Evolutionary conservation across 1,284 basidiomycete species (phyloP).

Genomic region (Kalmanozyma brasiliensis): DNA sequence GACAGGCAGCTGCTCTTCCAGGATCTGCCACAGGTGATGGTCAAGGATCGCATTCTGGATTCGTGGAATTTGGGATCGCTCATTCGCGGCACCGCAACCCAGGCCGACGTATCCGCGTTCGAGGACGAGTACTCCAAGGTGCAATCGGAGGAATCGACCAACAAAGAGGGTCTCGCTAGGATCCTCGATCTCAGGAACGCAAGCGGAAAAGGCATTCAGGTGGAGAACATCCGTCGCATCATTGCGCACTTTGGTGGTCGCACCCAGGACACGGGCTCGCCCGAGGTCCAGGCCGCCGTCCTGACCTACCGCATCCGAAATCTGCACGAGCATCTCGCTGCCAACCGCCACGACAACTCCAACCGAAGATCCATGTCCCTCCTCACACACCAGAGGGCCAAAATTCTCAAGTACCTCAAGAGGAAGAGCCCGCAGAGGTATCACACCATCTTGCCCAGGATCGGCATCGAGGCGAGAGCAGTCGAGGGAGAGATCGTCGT

Average conservation of each 20-base stretch:
- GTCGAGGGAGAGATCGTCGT: conserved; percentile 85
- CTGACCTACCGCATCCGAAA: conserved; percentile 86
- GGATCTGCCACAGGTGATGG: conserved; percentile 61
- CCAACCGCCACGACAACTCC: conserved; percentile 78
- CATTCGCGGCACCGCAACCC: conserved; percentile 37
- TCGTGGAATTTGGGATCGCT: conserved; percentile 44
- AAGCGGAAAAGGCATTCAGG: conserved; percentile 82
- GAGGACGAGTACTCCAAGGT: conserved; percentile 47
- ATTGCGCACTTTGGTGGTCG: conserved; percentile 78
- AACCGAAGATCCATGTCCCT: conserved; percentile 79
- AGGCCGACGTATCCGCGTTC: conserved; percentile 49
- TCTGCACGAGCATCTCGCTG: conserved; percentile 78
- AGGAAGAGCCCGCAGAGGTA: conserved; percentile 77
- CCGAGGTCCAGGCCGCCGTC: conserved; percentile 90
- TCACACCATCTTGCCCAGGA: conserved; percentile 76
- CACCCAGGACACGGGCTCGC: conserved; percentile 76
- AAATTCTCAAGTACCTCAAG: conserved; percentile 83
- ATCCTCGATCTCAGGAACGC: conserved; percentile 87
- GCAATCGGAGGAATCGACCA: conserved; percentile 71
- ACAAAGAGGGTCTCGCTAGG: conserved; percentile 76
- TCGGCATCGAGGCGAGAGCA: conserved; percentile 80
- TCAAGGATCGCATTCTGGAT: conserved; percentile 62
- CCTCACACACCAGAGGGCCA: conserved; percentile 84
- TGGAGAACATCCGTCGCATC: conserved; percentile 84
- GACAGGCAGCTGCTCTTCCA: conserved; percentile 62